Evolutionary conservation across 2,329 filamentous ascomycete species (phyloP).

Genomic region (Fusarium sp.): DNA sequence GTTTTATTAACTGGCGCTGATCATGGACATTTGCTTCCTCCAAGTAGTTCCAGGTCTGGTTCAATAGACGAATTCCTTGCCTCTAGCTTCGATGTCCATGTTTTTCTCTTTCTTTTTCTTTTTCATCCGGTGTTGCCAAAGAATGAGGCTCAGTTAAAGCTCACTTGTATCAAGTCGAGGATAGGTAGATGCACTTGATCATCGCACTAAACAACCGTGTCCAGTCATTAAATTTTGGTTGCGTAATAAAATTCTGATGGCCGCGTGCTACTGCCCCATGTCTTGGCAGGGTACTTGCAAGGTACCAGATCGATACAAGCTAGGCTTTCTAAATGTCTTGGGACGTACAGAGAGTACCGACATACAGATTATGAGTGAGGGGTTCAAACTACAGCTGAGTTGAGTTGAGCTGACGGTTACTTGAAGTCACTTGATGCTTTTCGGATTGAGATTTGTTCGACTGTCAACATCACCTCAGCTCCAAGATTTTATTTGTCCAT

Average conservation of each 20-base stretch:
- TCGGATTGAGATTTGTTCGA: constrained; percentile 3
- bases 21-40: background rate
- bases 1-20: background rate
- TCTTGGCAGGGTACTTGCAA: constrained; percentile 33
- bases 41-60: background rate
- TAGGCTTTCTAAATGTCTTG: constrained; percentile 12
- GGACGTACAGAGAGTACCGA: too few species aligned
- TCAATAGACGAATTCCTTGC: background rate
- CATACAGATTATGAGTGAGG: background rate
- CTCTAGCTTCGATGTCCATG: background rate
- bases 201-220: constrained; percentile 15
- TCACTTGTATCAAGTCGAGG: constrained; percentile 8
- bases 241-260: constrained; percentile 34
- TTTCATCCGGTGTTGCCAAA: background rate
- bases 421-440: constrained; percentile 14
- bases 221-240: constrained; percentile 28
- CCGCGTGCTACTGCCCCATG: constrained; percentile 39
- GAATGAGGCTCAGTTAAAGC: constrained; percentile 29
- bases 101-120: background rate
- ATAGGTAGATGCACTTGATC: constrained; percentile 30
- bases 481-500: background rate
- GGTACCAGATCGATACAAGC: constrained; percentile 36
- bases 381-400: background rate
- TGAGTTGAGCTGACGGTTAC: constrained; percentile 1
- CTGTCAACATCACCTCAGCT: constrained; percentile 4